Percentiles rank a stretch among this genome's conserved stretches.
Evolutionary conservation across 805 yeast genomes (phyloP).

Genomic region (Teunomyces aglyptinius): DNA sequence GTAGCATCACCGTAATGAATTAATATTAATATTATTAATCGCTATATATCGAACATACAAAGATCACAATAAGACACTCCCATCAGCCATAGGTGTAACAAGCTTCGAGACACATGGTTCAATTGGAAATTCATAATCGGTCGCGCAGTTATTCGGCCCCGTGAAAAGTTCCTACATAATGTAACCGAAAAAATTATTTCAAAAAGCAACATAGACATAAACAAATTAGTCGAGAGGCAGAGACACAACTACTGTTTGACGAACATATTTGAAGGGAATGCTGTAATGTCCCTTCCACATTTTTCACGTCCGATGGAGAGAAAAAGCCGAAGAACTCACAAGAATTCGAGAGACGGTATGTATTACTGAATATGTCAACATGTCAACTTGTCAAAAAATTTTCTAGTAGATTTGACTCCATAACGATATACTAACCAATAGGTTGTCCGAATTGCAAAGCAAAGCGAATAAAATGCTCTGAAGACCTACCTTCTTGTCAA

Average conservation of each 20-base stretch:
- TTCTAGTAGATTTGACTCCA: neutral
- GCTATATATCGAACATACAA: too few relatives aligned
- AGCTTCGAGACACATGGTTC: too few relatives aligned
- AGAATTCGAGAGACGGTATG: constrained; percentile 25
- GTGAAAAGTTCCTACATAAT: neutral
- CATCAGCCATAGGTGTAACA: too few relatives aligned
- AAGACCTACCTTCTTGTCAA: constrained; percentile 40
- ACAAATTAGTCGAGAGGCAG: neutral
- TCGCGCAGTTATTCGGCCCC: neutral
- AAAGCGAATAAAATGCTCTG: constrained; percentile 43
- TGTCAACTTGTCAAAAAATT: too few relatives aligned
- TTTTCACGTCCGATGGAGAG: constrained; percentile 10
- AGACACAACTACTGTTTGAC: neutral
- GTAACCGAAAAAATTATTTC: neutral
- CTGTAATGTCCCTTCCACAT: constrained; percentile 1
- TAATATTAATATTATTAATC: too few relatives aligned
- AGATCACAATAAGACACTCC: too few relatives aligned
- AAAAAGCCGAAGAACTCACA: constrained; percentile 25
- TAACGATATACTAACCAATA: constrained; percentile 10
- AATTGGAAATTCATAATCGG: too few relatives aligned
- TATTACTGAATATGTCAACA: neutral
- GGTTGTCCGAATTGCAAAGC: constrained; percentile 45
- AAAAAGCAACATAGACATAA: neutral
- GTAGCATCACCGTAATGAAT: too few relatives aligned
- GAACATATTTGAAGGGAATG: neutral